Percentiles rank a stretch among this genome's conserved stretches.
Conservation (phyloP, 2,329 filamentous ascomycete species). For the Hypoxylon sp. region DNA sequence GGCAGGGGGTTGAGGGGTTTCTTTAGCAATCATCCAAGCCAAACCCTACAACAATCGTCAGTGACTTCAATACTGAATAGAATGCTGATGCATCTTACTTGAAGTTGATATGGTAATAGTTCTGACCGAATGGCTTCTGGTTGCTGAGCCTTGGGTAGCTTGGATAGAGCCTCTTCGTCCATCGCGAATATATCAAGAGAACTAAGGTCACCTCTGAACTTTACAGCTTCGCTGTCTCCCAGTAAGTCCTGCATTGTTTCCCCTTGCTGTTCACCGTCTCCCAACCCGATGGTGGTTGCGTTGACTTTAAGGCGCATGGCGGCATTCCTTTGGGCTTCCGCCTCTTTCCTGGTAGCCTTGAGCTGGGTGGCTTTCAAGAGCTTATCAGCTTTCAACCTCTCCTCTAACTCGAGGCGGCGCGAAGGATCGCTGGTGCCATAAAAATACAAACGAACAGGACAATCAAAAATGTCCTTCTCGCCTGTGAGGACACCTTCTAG, state of each 20-base stretch:
- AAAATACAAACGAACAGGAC: conserved; percentile 76
- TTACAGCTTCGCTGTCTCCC: conserved; percentile 74
- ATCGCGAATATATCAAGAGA: conserved; percentile 78
- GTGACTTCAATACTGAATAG: conserved; percentile 13
- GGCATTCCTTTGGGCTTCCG: conserved; percentile 65
- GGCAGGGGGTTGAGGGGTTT: conserved; percentile 75
- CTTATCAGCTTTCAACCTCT: conserved; percentile 72
- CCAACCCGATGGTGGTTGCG: conserved; percentile 55
- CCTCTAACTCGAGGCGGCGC: conserved; percentile 67
- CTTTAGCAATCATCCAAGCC: conserved; percentile 83
- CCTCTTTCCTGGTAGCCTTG: conserved; percentile 66
- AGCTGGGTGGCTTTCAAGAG: conserved; percentile 71
- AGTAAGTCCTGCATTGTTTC: conserved; percentile 74
- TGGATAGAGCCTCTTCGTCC: conserved; percentile 76
- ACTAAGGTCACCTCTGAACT: conserved; percentile 73
- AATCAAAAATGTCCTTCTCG: conserved; percentile 75
- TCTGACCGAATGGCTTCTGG: conserved; percentile 74
- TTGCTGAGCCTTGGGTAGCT: conserved; percentile 79
- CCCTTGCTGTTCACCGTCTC: conserved; percentile 52
- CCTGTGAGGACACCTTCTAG: conserved; percentile 80
- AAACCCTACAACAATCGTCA: conserved; percentile 70
- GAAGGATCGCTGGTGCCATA: conserved; percentile 74
- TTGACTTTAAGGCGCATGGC: conserved; percentile 56
- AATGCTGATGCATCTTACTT: conserved; percentile 55
- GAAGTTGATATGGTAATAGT: conserved; percentile 83